A percentile compares a stretch with the other conserved stretches of the same genome.
Evolutionary conservation across 345 rosid genomes (phyloP).

Genomic region (Dovyalis caffra): DNA sequence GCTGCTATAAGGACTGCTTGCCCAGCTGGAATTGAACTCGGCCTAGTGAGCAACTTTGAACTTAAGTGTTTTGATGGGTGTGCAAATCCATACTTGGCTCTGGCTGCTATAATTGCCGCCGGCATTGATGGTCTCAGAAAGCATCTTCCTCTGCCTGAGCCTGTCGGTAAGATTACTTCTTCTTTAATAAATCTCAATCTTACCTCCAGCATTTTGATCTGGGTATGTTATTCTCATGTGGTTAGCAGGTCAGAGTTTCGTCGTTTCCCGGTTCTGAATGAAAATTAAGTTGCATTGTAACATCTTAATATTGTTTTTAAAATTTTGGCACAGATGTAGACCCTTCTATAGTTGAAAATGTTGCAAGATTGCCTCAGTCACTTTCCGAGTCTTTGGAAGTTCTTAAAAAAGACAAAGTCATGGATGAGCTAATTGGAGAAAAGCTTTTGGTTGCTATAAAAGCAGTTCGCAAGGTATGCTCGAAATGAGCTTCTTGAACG

Average conservation of each 20-base stretch:
- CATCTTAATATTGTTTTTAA: background rate
- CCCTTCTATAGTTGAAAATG: conserved; percentile 52
- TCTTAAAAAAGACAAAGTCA: conserved; percentile 50
- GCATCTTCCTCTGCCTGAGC: conserved; percentile 66
- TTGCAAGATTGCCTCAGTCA: conserved; percentile 59
- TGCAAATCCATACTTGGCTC: conserved; percentile 79
- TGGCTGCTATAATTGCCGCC: conserved; percentile 74
- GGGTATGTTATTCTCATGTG: no score
- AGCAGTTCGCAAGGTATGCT: conserved; percentile 78
- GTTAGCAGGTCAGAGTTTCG: background rate
- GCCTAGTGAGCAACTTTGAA: conserved; percentile 87
- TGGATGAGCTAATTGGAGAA: conserved; percentile 63
- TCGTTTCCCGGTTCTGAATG: background rate
- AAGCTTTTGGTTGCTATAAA: conserved; percentile 69
- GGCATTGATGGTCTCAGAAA: conserved; percentile 91
- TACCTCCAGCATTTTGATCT: no score
- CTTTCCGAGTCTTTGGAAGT: conserved; percentile 74
- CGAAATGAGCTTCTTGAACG: background rate
- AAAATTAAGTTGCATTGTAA: background rate
- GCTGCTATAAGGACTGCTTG: conserved; percentile 85
- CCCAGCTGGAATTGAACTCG: conserved; percentile 76
- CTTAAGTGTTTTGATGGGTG: conserved; percentile 85
- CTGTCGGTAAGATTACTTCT: conserved; percentile 53
- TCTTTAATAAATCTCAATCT: no score
- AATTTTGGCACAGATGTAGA: conserved; percentile 47